Conservation (phyloP, 2,329 filamentous ascomycete species). For the Hortaea sp. region DNA sequence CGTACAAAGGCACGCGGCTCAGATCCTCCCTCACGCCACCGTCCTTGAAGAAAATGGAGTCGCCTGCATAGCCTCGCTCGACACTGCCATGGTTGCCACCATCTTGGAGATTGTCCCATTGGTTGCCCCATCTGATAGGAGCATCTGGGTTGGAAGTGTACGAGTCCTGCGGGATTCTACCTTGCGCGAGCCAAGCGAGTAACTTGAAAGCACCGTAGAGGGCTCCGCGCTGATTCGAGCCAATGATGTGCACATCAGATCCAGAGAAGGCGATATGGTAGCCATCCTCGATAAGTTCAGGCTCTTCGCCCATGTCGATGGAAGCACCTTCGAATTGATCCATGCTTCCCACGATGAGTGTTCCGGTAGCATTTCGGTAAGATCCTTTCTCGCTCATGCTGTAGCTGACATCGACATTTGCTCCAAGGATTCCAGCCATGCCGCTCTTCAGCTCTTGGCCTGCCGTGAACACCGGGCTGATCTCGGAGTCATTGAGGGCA, state of each 20-base stretch:
- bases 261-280: slow-evolving; percentile 48
- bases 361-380: background rate
- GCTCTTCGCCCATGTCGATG: slow-evolving; percentile 22
- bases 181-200: slow-evolving; percentile 53
- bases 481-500: slow-evolving; percentile 38
- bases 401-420: slow-evolving; percentile 21
- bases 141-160: slow-evolving; percentile 48
- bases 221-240: slow-evolving; percentile 56
- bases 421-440: slow-evolving; percentile 45
- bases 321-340: slow-evolving; percentile 32
- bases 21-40: slow-evolving; percentile 48
- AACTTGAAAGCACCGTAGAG: slow-evolving; percentile 63
- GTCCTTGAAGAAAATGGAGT: slow-evolving; percentile 57
- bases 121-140: slow-evolving; percentile 59
- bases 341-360: slow-evolving; percentile 41
- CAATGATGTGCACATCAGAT: slow-evolving; percentile 46
- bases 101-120: slow-evolving; percentile 63
- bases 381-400: background rate
- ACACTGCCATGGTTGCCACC: slow-evolving; percentile 48
- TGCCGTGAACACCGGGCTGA: slow-evolving; percentile 50
- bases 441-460: slow-evolving; percentile 45
- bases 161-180: slow-evolving; percentile 40
- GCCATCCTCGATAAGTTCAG: slow-evolving; percentile 46
- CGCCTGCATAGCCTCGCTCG: slow-evolving; percentile 58
- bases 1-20: slow-evolving; percentile 52